A percentile compares a stretch with the other conserved stretches of the same genome.
These are phyloP conservation scores for Colletotrichum tanaceti DNA, from an alignment of 2,329 filamentous ascomycete genomes.

Conservation along the genomic window DNA sequence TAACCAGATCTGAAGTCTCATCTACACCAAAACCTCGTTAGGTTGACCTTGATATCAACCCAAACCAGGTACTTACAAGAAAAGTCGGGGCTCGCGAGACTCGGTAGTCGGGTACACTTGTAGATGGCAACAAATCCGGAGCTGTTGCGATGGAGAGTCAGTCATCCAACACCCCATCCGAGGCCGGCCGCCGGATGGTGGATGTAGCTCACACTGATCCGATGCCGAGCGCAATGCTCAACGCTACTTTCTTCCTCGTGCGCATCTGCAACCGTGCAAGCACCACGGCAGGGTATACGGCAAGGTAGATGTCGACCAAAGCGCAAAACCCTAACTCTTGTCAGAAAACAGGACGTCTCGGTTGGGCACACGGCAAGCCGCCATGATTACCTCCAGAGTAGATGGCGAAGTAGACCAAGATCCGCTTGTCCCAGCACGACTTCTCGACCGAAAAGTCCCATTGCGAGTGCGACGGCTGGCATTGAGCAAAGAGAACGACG, in stretches of 20 bases:
- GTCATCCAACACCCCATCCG: neutral
- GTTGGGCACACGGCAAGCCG: too few relatives aligned
- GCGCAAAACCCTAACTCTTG: too few relatives aligned
- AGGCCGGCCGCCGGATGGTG: too few relatives aligned
- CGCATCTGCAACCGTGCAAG: too few relatives aligned
- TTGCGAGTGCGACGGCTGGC: slow-evolving; percentile 51
- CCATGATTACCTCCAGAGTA: slow-evolving; percentile 53
- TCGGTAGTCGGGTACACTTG: slow-evolving; percentile 52
- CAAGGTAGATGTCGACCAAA: too few relatives aligned
- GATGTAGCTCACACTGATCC: too few relatives aligned
- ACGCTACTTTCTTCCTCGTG: too few relatives aligned
- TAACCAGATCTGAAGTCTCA: slow-evolving; percentile 55
- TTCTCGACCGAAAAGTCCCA: slow-evolving; percentile 52
- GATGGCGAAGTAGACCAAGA: slow-evolving; percentile 55
- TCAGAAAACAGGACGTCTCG: too few relatives aligned
- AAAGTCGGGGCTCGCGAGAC: slow-evolving; percentile 44
- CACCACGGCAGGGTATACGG: too few relatives aligned
- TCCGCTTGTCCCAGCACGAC: slow-evolving; percentile 50
- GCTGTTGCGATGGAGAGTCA: neutral
- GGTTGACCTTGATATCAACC: neutral
- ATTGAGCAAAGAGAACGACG: slow-evolving; percentile 54
- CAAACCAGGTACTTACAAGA: slow-evolving; percentile 39
- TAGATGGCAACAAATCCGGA: slow-evolving; percentile 40
- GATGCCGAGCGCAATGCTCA: too few relatives aligned
- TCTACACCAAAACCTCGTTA: slow-evolving; percentile 35